Conservation (phyloP, 331 rosid genomes). For the Quercus tomentella region DNA sequence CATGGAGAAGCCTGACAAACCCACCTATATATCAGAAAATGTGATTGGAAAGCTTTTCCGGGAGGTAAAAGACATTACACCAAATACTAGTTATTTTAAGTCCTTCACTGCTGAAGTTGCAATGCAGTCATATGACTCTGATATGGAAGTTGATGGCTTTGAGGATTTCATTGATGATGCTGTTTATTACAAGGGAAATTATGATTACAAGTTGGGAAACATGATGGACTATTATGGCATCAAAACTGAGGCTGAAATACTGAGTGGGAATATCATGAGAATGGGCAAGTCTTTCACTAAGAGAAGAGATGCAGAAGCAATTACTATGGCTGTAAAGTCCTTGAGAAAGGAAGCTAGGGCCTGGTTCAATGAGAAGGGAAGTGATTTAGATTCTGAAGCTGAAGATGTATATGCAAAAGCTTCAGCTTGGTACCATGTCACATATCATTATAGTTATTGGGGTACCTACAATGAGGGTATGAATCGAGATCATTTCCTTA, state of each 20-base stretch:
- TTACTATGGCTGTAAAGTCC: constrained; percentile 55
- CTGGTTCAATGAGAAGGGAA: constrained; percentile 56
- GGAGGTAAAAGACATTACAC: constrained; percentile 49
- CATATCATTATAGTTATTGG: constrained; percentile 62
- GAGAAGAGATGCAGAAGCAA: constrained; percentile 60
- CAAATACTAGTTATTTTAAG: constrained; percentile 12
- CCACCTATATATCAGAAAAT: constrained; percentile 43
- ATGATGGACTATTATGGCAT: constrained; percentile 74
- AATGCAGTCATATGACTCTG: constrained; percentile 48
- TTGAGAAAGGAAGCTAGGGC: constrained; percentile 72
- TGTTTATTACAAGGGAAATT: constrained; percentile 47
- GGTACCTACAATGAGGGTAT: constrained; percentile 67
- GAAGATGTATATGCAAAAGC: constrained; percentile 65
- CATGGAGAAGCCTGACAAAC: constrained; percentile 81
- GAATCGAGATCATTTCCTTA: constrained; percentile 61
- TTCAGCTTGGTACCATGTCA: constrained; percentile 87
- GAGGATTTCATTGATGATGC: constrained; percentile 77
- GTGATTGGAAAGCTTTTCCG: constrained; percentile 83
- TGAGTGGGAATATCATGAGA: constrained; percentile 56
- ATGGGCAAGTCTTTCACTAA: constrained; percentile 50
- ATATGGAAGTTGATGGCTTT: constrained; percentile 78
- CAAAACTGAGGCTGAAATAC: constrained; percentile 67
- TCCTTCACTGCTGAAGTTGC: constrained; percentile 56
- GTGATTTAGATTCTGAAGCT: constrained; percentile 8
- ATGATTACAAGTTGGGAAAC: constrained; percentile 82